Evolutionary conservation across 441 rosid genomes (phyloP).

Genomic region (Gossypium davidsonii): DNA sequence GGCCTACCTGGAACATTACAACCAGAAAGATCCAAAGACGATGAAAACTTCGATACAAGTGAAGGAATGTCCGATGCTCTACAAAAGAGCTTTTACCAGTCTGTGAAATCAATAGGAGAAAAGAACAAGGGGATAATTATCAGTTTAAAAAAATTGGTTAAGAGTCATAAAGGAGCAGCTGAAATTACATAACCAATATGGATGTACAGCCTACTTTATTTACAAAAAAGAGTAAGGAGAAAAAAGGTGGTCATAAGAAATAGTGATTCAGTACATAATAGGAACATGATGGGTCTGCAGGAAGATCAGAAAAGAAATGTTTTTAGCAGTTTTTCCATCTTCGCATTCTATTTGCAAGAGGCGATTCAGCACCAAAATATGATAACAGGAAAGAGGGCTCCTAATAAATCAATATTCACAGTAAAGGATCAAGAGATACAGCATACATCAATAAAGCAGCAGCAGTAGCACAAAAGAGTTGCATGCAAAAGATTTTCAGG

Average conservation of each 20-base stretch:
- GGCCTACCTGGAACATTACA: conserved; percentile 90
- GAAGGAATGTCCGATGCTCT: conserved; percentile 98
- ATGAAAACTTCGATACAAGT: conserved; percentile 91
- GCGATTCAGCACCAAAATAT: neutral
- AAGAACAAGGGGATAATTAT: neutral
- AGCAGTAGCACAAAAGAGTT: neutral
- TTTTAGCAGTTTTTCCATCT: neutral
- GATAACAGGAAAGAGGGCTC: neutral
- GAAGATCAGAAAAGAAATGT: neutral
- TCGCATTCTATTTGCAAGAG: neutral
- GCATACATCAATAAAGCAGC: neutral
- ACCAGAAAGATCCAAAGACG: conserved; percentile 96
- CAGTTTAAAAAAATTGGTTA: neutral
- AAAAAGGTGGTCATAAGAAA: neutral
- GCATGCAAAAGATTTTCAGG: neutral
- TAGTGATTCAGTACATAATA: neutral
- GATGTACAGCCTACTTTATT: neutral
- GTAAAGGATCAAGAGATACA: neutral
- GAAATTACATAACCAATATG: neutral
- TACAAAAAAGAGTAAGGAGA: neutral
- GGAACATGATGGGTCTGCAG: neutral
- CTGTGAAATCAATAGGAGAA: conserved; percentile 35
- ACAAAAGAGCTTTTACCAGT: conserved; percentile 97
- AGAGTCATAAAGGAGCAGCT: neutral
- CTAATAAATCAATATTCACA: neutral